phyloP scores from a whole-genome alignment of 345 rosid genomes.

The Heritiera littoralis region DNA sequence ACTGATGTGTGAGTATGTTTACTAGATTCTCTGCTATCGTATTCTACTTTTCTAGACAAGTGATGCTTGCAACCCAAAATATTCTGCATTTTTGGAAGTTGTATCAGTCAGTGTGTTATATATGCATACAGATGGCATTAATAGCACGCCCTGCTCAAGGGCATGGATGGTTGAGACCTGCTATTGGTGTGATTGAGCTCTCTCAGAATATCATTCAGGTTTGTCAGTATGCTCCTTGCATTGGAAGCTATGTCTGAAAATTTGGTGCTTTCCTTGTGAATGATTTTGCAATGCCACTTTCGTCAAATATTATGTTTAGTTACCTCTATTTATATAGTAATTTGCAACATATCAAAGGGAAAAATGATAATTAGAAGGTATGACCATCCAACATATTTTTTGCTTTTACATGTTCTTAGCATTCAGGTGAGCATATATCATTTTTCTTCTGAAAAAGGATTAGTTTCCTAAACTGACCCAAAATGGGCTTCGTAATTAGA shows the following conservation, averaged over 20 bases:
- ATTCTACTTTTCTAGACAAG: conserved; percentile 3
- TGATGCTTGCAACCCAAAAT: not conserved
- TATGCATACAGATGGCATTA: conserved; percentile 81
- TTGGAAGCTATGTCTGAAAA: conserved; percentile 9
- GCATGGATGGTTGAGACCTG: conserved; percentile 99
- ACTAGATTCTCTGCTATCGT: not conserved
- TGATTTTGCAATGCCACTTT: not conserved
- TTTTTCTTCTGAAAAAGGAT: not conserved
- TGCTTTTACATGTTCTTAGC: not conserved
- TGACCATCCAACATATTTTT: not conserved
- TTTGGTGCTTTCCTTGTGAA: conserved; percentile 3
- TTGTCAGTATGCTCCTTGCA: not conserved
- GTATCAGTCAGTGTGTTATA: conserved; percentile 18
- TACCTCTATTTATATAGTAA: not conserved
- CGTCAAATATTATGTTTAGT: not conserved
- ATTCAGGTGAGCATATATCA: not conserved
- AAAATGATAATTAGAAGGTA: not conserved
- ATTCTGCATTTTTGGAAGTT: conserved; percentile 7
- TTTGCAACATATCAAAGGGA: not conserved
- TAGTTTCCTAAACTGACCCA: not conserved
- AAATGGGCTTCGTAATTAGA: not conserved
- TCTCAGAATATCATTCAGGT: conserved; percentile 98
- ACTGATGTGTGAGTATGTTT: not conserved
- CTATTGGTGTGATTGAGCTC: conserved; percentile 88
- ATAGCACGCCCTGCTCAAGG: conserved; percentile 87